Percentiles rank a stretch among this genome's conserved stretches.
phyloP scores from a whole-genome alignment of 768 basidiomycete genomes.

The Psilocybe cyanescens region DNA sequence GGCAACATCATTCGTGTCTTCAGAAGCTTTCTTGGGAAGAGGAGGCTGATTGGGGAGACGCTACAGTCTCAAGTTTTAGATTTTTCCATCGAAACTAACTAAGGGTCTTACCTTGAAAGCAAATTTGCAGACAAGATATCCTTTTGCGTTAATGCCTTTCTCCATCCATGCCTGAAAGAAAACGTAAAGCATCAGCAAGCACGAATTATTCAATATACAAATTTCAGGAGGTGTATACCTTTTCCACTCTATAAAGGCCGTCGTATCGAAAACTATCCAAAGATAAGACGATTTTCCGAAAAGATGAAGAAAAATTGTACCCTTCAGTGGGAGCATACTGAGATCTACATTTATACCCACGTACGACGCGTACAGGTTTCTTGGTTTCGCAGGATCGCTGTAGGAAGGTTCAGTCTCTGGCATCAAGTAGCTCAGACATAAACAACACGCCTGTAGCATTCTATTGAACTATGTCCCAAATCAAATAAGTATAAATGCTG shows the following conservation, averaged over 20 bases:
- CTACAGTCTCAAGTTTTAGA: conserved; percentile 30
- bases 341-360: conserved; percentile 79
- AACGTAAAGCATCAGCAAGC: not conserved
- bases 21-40: conserved; percentile 34
- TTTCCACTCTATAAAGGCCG: conserved; percentile 82
- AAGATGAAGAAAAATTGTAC: conserved; percentile 34
- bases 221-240: conserved; percentile 40
- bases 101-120: conserved; percentile 67
- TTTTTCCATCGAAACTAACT: not conserved
- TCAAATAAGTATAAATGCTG: not conserved
- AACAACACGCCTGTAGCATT: conserved; percentile 56
- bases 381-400: conserved; percentile 79
- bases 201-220: not conserved
- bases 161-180: conserved; percentile 70
- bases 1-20: conserved; percentile 20
- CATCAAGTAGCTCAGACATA: not conserved
- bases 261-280: conserved; percentile 82
- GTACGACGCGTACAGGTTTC: conserved; percentile 85
- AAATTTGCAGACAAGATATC: conserved; percentile 84
- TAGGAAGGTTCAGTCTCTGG: not conserved
- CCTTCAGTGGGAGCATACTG: conserved; percentile 82
- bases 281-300: not conserved
- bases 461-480: conserved; percentile 55
- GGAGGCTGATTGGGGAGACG: conserved; percentile 60
- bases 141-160: conserved; percentile 66